Percentiles rank a stretch among this genome's conserved stretches.
These are phyloP conservation scores for Zoysia matrella DNA, from an alignment of 202 grass and related monocot species.

Conservation along the genomic window DNA sequence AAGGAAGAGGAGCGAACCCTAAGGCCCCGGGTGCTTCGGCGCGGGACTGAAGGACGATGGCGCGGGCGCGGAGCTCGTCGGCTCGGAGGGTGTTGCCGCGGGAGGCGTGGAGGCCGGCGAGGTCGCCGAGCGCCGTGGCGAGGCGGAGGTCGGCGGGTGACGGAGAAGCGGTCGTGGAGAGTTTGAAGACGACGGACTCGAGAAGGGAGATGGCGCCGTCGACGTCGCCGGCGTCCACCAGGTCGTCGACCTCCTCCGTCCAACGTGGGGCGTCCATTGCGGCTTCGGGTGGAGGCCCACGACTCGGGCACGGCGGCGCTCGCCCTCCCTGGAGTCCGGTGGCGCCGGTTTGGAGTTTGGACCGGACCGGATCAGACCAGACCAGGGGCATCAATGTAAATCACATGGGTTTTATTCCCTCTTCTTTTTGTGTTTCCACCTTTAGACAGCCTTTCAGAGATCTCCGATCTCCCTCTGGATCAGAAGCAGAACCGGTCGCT, in stretches of 20 bases:
- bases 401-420: too few relatives aligned
- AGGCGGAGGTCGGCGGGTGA: slow-evolving; percentile 49
- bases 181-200: slow-evolving; percentile 59
- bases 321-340: too few relatives aligned
- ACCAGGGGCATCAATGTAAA: too few relatives aligned
- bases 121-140: slow-evolving; percentile 72
- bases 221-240: slow-evolving; percentile 65
- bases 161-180: slow-evolving; percentile 25
- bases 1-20: slow-evolving; percentile 48
- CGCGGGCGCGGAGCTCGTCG: slow-evolving; percentile 73
- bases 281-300: too few relatives aligned
- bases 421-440: too few relatives aligned
- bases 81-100: slow-evolving; percentile 65
- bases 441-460: too few relatives aligned
- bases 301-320: too few relatives aligned
- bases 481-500: too few relatives aligned
- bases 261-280: slow-evolving; percentile 44
- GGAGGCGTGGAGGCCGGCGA: slow-evolving; percentile 71
- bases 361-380: too few relatives aligned
- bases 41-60: slow-evolving; percentile 57
- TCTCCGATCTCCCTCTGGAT: too few relatives aligned
- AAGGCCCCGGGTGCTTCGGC: slow-evolving; percentile 28
- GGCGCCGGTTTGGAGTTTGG: too few relatives aligned
- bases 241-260: slow-evolving; percentile 84
- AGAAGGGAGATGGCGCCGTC: slow-evolving; percentile 75